phyloP scores from a whole-genome alignment of 345 rosid genomes.

The Noccaea caerulescens region DNA sequence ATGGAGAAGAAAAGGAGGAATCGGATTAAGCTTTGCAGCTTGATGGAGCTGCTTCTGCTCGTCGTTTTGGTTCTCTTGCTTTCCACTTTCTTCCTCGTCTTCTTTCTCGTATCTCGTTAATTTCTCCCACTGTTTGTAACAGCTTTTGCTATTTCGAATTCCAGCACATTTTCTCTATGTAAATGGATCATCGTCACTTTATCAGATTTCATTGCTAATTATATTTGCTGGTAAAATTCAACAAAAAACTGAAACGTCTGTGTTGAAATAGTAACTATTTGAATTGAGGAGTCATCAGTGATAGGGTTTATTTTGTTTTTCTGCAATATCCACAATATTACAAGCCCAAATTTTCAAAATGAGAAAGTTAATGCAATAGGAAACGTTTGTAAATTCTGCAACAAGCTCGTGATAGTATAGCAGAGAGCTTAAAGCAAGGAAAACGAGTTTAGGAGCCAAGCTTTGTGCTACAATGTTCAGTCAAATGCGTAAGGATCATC shows the following conservation, averaged over 20 bases:
- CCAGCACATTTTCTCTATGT: not conserved
- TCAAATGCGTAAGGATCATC: conserved; percentile 97
- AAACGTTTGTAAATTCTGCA: not conserved
- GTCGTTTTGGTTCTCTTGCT: conserved; percentile 37
- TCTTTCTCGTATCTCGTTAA: conserved; percentile 29
- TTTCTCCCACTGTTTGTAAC: not conserved
- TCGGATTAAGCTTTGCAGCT: conserved; percentile 37
- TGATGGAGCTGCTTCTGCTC: conserved; percentile 39
- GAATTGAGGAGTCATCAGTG: not conserved
- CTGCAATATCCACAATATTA: conserved; percentile 1
- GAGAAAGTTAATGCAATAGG: not conserved
- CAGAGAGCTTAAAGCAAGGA: conserved; percentile 5
- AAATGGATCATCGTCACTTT: conserved; percentile 12
- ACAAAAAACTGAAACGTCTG: not conserved
- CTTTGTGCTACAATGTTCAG: conserved; percentile 38
- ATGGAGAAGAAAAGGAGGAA: conserved; percentile 26
- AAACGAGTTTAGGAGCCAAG: conserved; percentile 20
- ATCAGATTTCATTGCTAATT: not conserved
- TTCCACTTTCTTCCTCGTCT: conserved; percentile 34
- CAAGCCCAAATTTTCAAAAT: not conserved
- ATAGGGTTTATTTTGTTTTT: not conserved
- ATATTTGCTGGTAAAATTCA: not conserved
- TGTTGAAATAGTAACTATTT: not conserved
- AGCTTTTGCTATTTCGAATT: not conserved
- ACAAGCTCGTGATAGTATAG: conserved; percentile 2